Evolutionary conservation across 192 early-diverging fungal genomes (phyloP).

Genomic region (Thamnidium elegans): DNA sequence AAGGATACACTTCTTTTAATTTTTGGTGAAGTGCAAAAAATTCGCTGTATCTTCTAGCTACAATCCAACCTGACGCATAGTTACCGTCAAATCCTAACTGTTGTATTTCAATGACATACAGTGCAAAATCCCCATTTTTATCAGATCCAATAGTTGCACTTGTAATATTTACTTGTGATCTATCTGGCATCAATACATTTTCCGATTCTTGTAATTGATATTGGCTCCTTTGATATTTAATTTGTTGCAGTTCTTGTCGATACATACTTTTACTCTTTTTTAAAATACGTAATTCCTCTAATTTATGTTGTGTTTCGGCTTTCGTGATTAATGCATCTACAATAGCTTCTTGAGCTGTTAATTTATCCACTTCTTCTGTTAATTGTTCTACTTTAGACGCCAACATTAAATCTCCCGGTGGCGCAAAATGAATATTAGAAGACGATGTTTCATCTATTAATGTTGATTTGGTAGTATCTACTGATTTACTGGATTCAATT

Average conservation of each 20-base stretch:
- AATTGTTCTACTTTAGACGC: constrained; percentile 50
- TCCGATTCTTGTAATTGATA: constrained; percentile 58
- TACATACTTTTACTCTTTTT: constrained; percentile 55
- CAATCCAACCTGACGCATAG: constrained; percentile 67
- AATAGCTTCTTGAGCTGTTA: constrained; percentile 64
- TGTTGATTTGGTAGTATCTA: not conserved
- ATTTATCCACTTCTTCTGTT: constrained; percentile 50
- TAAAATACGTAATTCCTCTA: constrained; percentile 59
- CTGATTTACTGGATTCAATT: not conserved
- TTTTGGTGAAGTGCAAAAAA: constrained; percentile 78
- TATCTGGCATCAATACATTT: constrained; percentile 57
- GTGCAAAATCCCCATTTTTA: constrained; percentile 49
- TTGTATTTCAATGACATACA: constrained; percentile 72
- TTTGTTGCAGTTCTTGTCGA: constrained; percentile 54
- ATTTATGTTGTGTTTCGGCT: constrained; percentile 46
- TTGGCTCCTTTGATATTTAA: constrained; percentile 59
- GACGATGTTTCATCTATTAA: not conserved
- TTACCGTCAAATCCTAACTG: constrained; percentile 51
- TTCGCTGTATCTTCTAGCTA: constrained; percentile 80
- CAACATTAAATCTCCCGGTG: constrained; percentile 70
- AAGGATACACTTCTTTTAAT: constrained; percentile 54
- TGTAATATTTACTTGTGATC: constrained; percentile 47
- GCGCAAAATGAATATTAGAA: constrained; percentile 47
- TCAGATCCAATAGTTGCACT: constrained; percentile 51
- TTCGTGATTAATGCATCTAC: constrained; percentile 63